These are phyloP conservation scores for Mycena citricolor DNA, from an alignment of 1,284 basidiomycete species.

Conservation along the genomic window DNA sequence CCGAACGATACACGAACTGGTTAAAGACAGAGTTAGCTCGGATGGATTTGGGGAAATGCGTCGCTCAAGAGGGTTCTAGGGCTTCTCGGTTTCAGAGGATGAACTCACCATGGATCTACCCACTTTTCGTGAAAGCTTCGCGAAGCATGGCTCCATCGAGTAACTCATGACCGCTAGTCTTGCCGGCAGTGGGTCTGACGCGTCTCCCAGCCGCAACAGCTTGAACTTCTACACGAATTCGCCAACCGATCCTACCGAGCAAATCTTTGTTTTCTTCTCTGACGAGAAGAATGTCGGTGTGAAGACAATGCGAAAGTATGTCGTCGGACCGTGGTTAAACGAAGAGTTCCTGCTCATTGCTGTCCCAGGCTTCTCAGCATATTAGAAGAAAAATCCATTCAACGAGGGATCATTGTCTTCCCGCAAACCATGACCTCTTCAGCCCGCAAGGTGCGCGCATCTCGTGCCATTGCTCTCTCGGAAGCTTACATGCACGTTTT, in stretches of 20 bases:
- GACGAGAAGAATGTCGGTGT: constrained; percentile 92
- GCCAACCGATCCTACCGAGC: constrained; percentile 65
- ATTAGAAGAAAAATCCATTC: constrained; percentile 87
- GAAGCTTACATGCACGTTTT: constrained; percentile 15
- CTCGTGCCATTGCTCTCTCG: constrained; percentile 9
- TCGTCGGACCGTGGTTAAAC: constrained; percentile 22
- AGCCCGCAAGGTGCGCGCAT: constrained; percentile 78
- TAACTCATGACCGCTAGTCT: constrained; percentile 34
- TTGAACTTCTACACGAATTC: constrained; percentile 88
- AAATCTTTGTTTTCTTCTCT: constrained; percentile 94
- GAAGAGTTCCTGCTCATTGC: constrained; percentile 8
- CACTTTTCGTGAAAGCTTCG: constrained; percentile 70
- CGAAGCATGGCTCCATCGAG: constrained; percentile 68
- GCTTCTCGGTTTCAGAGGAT: constrained; percentile 87
- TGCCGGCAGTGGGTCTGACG: constrained; percentile 9
- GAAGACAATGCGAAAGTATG: constrained; percentile 94
- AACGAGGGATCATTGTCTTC: constrained; percentile 93
- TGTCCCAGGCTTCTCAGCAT: constrained; percentile 74
- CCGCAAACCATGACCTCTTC: constrained; percentile 96
- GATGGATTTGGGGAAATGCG: not conserved
- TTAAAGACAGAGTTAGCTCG: constrained; percentile 79
- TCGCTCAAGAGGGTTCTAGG: constrained; percentile 44
- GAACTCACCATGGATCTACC: constrained; percentile 86
- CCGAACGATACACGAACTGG: constrained; percentile 95
- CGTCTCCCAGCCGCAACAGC: constrained; percentile 71